Evolutionary conservation across 2,329 filamentous ascomycete species (phyloP).

Genomic region (Pyrenophora tritici-repentis): DNA sequence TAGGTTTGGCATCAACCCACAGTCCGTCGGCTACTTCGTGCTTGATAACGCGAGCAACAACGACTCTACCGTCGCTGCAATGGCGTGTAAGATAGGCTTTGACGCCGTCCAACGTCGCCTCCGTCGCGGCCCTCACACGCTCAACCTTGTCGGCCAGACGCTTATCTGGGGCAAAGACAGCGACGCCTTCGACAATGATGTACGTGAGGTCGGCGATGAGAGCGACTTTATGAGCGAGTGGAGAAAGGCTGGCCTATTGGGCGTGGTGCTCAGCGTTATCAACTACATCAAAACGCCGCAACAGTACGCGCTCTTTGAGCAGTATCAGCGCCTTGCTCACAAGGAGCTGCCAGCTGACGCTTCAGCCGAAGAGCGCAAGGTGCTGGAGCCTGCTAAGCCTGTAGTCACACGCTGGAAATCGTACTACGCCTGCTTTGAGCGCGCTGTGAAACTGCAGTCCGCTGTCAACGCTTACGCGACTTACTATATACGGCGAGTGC

Average conservation of each 20-base stretch:
- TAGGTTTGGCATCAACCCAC: background rate
- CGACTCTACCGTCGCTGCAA: background rate
- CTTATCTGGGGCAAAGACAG: background rate
- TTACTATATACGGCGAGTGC: no score
- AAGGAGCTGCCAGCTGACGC: no score
- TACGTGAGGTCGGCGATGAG: no score
- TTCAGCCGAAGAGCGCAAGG: no score
- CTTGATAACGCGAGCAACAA: background rate
- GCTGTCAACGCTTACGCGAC: constrained; percentile 2
- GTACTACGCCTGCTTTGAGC: background rate
- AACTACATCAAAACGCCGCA: constrained; percentile 13
- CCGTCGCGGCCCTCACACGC: constrained; percentile 4
- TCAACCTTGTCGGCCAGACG: constrained; percentile 6
- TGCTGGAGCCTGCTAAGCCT: background rate
- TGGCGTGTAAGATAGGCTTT: constrained; percentile 4
- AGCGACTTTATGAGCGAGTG: background rate
- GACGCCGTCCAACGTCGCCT: background rate
- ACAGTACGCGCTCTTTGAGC: constrained; percentile 4
- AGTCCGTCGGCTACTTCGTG: background rate
- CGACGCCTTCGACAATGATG: constrained; percentile 2
- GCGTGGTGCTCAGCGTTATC: constrained; percentile 4
- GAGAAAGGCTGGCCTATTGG: constrained; percentile 2
- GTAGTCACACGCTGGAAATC: constrained; percentile 3
- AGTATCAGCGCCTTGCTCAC: no score
- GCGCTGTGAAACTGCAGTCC: background rate